Base-by-base conservation (phyloP, 495 filamentous ascomycete species). In the Penicillium canariense region DNA sequence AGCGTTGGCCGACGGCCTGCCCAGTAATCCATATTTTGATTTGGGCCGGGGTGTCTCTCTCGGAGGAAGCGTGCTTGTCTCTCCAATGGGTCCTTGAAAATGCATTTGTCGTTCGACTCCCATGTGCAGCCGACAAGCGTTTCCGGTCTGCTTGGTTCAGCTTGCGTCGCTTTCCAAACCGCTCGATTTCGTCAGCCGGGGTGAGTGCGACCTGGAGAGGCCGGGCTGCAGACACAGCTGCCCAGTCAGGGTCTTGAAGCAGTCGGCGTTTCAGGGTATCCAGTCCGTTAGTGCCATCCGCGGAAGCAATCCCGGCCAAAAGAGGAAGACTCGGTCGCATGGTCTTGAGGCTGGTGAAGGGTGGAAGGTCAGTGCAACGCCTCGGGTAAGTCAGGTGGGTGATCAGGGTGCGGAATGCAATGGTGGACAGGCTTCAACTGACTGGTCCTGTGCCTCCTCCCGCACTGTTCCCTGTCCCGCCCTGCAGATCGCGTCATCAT, bases 121-220 rank as follows among this genome's bases (percentile, higher is more conserved):
- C 31, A 7, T 47, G 9, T 20, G 58, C 30, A 32, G 51, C 44
- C n/a, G 57, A 62, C 47, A 71, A 50, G 28, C 69, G 62, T 27
- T 54, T 55, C 17, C 60, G 59, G 32, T 77, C 71, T 0, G 39
- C 31, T 4, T 68, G 65, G n/a, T 69, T 73, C 26, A 77, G 39
- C 60, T 55, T 71, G 15, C 74, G 56, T 46, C 74, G 59, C 55
- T 70, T 75, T 3, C 72, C 74, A 60, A 77, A 71, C 18, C 54
- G 58, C 45, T 63, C 67, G 2, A 63, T 34, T 39, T 71, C 68
- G n/a, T 67, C 63, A 6, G 40, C 45, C 0, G 63, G 48, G 3
- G 66, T 51, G 39, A 75, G 75, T 14, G 60, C 15, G 6, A 77
- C 58, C 3, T 67, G 54, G 9, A 76, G 46, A 7, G 74, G 71